Base-by-base conservation (phyloP, 306 rosid genomes). In the Vigna angularis region DNA sequence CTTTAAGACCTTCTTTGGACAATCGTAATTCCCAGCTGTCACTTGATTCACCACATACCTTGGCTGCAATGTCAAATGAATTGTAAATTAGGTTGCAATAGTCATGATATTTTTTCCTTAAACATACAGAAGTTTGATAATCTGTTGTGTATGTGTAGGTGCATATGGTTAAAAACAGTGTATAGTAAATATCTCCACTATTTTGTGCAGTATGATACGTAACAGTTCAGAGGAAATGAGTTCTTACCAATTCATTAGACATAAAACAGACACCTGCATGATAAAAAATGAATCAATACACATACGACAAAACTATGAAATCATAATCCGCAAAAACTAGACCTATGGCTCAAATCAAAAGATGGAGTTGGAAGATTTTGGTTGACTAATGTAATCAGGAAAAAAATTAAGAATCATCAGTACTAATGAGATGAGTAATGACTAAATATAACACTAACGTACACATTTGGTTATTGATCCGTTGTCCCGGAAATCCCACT, bases 21-120 rank as follows among this genome's bases (percentile, higher is more conserved):
- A 93, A 84, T 93, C 98, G 80, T 93, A 93, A 84, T 91, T 93
- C 81, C 98, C 98, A 64, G 82, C 89, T 22, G 98, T 95, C 82
- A 95, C 98, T 85, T 91, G 98, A 83, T 95, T 92, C 81, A 95
- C 98, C 88, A 95, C 99, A 56, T 89, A 93, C 85, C 98, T 89
- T 22, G 99, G 99, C 99, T 95, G 89, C 82, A 89, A 80, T 67
- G 58, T 64, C 66, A 80, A 59, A 73, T 51, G 72, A 45, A 70
- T 70, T 3, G 55, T 63, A 79, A 76, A 71, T 62, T 66, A 62
- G 36, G 72, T 74, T 30, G 55, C 7, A 80, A 78, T 55, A 11
- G 16, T 64, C 58, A 47, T 34, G 38, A 70, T 22, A 67, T 9
- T 49, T 64, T 55, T 42, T 42, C 66, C 24, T 70, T 70, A 67